A percentile compares a stretch with the other conserved stretches of the same genome.
These are phyloP conservation scores for Coccomyxa subellipsoidea DNA, from an alignment of 163 green algal genomes.

Conservation along the genomic window DNA sequence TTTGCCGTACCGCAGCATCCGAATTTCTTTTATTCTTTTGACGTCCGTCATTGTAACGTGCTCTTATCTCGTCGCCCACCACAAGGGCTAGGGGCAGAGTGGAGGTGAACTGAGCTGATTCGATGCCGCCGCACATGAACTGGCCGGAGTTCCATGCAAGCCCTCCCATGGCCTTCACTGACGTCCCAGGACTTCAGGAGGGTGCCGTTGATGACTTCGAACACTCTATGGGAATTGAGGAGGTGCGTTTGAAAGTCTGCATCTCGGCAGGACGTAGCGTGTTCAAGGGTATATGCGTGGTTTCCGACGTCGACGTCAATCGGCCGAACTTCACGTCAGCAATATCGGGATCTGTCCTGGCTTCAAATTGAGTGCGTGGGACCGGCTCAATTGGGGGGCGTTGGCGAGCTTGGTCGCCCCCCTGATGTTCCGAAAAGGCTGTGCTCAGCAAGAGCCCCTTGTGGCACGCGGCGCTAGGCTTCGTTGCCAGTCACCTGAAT, in stretches of 20 bases:
- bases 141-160: background rate
- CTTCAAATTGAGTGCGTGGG: no score
- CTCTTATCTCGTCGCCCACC: background rate
- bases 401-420: no score
- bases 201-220: conserved; percentile 7
- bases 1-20: no score
- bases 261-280: background rate
- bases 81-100: background rate
- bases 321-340: no score
- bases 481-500: no score
- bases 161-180: background rate
- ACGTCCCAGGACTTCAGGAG: background rate
- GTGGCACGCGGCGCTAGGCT: no score
- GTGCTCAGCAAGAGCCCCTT: no score
- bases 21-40: no score
- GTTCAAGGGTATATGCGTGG: background rate
- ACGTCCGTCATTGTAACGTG: no score
- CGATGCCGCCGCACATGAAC: background rate
- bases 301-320: no score
- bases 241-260: background rate
- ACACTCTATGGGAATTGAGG: conserved; percentile 26
- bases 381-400: no score
- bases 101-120: background rate
- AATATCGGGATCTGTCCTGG: background rate
- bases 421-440: no score